phyloP scores from a whole-genome alignment of 495 filamentous ascomycete genomes.

The Penicillium mononematosum region DNA sequence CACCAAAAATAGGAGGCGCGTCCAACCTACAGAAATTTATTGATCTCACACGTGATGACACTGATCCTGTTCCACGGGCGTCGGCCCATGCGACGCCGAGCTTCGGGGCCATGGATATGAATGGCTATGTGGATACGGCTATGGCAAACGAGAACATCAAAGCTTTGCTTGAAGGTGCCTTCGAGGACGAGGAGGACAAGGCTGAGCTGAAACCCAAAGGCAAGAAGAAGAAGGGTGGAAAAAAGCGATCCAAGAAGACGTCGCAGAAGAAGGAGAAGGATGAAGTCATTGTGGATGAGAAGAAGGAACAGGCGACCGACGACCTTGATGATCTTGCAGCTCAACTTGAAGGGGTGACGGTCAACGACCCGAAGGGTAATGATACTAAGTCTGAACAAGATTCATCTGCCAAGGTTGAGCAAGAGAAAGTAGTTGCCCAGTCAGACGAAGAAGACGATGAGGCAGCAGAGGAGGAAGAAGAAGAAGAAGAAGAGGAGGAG shows the following conservation, averaged over 20 bases:
- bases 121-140: slow-evolving; percentile 69
- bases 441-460: slow-evolving; percentile 55
- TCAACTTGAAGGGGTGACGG: slow-evolving; percentile 59
- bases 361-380: slow-evolving; percentile 38
- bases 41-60: slow-evolving; percentile 42
- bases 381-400: slow-evolving; percentile 21
- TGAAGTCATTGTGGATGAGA: slow-evolving; percentile 27
- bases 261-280: slow-evolving; percentile 39
- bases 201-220: slow-evolving; percentile 50
- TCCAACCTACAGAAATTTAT: slow-evolving; percentile 43
- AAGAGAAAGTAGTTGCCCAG: slow-evolving; percentile 29
- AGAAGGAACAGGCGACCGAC: slow-evolving; percentile 27
- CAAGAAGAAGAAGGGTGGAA: slow-evolving; percentile 50
- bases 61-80: slow-evolving; percentile 13
- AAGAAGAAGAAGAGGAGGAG: slow-evolving; percentile 48
- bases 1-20: slow-evolving; percentile 32
- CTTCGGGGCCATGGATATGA: slow-evolving; percentile 54
- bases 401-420: slow-evolving; percentile 9
- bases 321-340: slow-evolving; percentile 54
- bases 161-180: slow-evolving; percentile 78
- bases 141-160: slow-evolving; percentile 86
- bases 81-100: slow-evolving; percentile 12
- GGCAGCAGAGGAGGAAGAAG: slow-evolving; percentile 44
- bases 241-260: slow-evolving; percentile 37
- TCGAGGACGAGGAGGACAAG: slow-evolving; percentile 77